Base-by-base conservation (phyloP, 768 basidiomycete species). In the Rubroboletus pulcherrimus region DNA sequence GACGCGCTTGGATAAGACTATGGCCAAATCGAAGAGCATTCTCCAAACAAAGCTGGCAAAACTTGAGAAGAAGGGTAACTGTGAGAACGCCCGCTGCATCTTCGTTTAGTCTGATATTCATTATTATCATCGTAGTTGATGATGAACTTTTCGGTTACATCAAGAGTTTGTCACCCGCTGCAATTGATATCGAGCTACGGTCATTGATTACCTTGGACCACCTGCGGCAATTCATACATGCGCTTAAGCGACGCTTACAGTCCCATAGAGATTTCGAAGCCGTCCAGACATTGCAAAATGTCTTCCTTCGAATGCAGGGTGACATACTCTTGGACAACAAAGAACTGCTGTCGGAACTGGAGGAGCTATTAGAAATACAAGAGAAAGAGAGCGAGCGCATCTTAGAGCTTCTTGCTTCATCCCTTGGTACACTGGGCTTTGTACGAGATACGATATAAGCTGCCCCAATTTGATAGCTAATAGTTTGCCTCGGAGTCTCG, bases 211-310 rank as follows among this genome's bases (percentile, higher is more conserved):
- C 85, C 4, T 73, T 90, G 35, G 77, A 84, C 41, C 79, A 81
- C 51, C 77, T 95, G 21, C 73, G 70, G 0, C 68, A 77, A 19
- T 98, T 98, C 75, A 73, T 97, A 44, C 74, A 78, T 55, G 89
- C 93, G 0, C 77, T 98, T 26, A 81, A 78, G 11, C 81, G 74
- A 52, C 85, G 96, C 4, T 77, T 98, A 29, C 73, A 70, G 34
- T 90, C 89, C 7, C 91, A 86, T 61, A 82, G 83, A 46, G 97
- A 99, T 73, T 98, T 97, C 65, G 97, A 99, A 71, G 94, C 93
- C 12, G 90, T 96, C 4, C 93, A 98, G 70, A 82, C 94, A 1
- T 78, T 95, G 66, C 79, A 93, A 63, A 85, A 78, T 59, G 87
- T 96, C 2, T 93, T 97, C 70, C 73, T 98, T 40, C 83, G 83